Base-by-base conservation (phyloP, 352 stramenopile genomes). In the Pythium phragmiticola region DNA sequence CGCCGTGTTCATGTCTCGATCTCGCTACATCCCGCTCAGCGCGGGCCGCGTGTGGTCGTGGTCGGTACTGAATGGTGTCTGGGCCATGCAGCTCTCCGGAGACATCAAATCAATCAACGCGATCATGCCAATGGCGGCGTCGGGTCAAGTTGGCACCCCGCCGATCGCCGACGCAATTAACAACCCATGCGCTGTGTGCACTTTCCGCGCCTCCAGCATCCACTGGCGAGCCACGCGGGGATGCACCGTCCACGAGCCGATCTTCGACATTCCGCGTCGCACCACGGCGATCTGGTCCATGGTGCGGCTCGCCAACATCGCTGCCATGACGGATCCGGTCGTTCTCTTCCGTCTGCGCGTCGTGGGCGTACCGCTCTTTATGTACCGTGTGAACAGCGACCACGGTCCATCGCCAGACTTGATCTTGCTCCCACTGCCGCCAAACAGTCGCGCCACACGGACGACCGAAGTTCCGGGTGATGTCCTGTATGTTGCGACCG, bases 271-370 rank as follows among this genome's bases (percentile, higher is more conserved):
- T 9, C 54, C 69, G 12, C 48, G 50, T 7, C 63, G 73, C 14
- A 62, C 66, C 12, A 65, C 55, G 9, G 61, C 61, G 39, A 36
- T 73, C 4, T 74, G 60, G 69, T 73, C 69, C 3, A 58, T 77
- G 34, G 46, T 70, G 4, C 67, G 69, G 3, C 66, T 79, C 47
- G 69, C 58, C 26, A 76, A 79, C 49, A 70, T 79, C 26, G 66
- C 56, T 30, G 45, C 67, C 21, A 66, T 79, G 50, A 71, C 69
- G 1, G 72, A 79, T 12, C 72, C 72, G 16, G 36, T 72, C 36
- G 51, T 55, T 34, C 60, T 76, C 12, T 14, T 72, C 19, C 66
- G 49, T 3, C 11, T 78, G 17, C 68, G 56, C 19, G 30, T 69
- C 7, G 16, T 65, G 5, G 72, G 69, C 0, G 19, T 23, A 3